Evolutionary conservation across 805 yeast genomes (phyloP).

Genomic region (Ogataea allantospora): DNA sequence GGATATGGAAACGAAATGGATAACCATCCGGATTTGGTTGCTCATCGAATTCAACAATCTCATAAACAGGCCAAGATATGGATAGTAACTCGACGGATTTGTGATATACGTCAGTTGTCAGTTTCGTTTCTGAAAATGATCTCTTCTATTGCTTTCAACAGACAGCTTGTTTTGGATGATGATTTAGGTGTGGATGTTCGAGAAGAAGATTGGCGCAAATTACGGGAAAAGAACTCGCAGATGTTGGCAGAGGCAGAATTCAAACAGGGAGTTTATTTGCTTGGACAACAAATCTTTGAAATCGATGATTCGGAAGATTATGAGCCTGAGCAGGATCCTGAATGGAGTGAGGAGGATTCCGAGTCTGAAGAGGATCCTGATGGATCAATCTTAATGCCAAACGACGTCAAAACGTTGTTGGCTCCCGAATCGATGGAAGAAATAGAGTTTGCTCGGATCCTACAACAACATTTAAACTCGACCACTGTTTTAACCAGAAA

Average conservation of each 20-base stretch:
- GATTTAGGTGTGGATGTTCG: constrained; percentile 2
- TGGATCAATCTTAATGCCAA: constrained; percentile 8
- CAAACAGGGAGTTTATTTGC: neutral
- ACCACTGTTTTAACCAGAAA: constrained; percentile 29
- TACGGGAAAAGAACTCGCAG: constrained; percentile 4
- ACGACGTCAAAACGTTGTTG: constrained; percentile 26
- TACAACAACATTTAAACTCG: constrained; percentile 29
- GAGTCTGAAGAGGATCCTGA: constrained; percentile 9
- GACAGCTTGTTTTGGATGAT: neutral
- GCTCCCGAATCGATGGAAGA: constrained; percentile 29
- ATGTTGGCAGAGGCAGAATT: constrained; percentile 1
- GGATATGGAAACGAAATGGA: constrained; percentile 29
- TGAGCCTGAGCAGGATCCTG: constrained; percentile 4
- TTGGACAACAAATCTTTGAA: neutral
- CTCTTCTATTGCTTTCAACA: neutral
- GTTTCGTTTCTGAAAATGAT: constrained; percentile 5
- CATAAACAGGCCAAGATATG: constrained; percentile 15
- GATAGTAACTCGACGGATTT: constrained; percentile 19
- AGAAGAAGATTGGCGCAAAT: constrained; percentile 11
- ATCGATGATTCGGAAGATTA: constrained; percentile 16
- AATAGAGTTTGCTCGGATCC: constrained; percentile 26
- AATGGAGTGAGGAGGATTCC: neutral
- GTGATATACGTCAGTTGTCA: constrained; percentile 8
- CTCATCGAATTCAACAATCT: constrained; percentile 12
- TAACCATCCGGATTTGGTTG: constrained; percentile 30